phyloP scores from a whole-genome alignment of 805 yeast species.

The Saturnispora serradocipensis region DNA sequence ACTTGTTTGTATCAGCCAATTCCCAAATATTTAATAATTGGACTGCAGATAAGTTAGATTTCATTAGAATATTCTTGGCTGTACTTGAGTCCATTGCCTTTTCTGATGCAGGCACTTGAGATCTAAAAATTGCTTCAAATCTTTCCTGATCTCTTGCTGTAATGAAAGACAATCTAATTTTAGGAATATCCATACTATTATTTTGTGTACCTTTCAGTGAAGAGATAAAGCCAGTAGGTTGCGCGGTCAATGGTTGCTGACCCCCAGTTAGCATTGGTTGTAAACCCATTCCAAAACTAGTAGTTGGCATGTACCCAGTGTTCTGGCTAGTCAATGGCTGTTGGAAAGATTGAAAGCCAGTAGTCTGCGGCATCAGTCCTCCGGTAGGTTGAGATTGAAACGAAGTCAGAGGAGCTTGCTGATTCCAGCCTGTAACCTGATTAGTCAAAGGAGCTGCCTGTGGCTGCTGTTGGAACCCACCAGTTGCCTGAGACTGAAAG shows the following conservation, averaged over 20 bases:
- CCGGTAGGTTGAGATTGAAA: slow-evolving; percentile 16
- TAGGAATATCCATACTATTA: slow-evolving; percentile 55
- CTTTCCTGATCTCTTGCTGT: slow-evolving; percentile 79
- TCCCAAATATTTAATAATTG: slow-evolving; percentile 85
- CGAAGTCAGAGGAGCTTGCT: slow-evolving; percentile 13
- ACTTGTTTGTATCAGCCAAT: slow-evolving; percentile 76
- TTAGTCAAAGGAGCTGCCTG: slow-evolving; percentile 14
- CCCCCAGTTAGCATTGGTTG: slow-evolving; percentile 17
- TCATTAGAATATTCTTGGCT: slow-evolving; percentile 70
- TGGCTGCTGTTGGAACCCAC: slow-evolving; percentile 19
- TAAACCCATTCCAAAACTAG: slow-evolving; percentile 28
- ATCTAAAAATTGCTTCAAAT: slow-evolving; percentile 75
- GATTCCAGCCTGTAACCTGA: slow-evolving; percentile 34
- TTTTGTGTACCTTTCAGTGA: slow-evolving; percentile 27
- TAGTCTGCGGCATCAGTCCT: slow-evolving; percentile 35
- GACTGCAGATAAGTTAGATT: slow-evolving; percentile 68
- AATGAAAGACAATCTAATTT: slow-evolving; percentile 73
- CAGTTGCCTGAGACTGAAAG: slow-evolving; percentile 14
- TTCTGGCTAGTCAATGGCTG: slow-evolving; percentile 20
- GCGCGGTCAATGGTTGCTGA: slow-evolving; percentile 28
- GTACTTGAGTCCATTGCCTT: slow-evolving; percentile 58
- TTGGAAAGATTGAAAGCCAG: slow-evolving; percentile 33
- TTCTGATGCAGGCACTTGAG: slow-evolving; percentile 67
- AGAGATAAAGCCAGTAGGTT: slow-evolving; percentile 39
- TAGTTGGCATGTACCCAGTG: slow-evolving; percentile 27